A percentile compares a stretch with the other conserved stretches of the same genome.
These are phyloP conservation scores for Pseudopyrenochaeta lycopersici DNA, from an alignment of 2,329 filamentous ascomycete species.

Conservation along the genomic window DNA sequence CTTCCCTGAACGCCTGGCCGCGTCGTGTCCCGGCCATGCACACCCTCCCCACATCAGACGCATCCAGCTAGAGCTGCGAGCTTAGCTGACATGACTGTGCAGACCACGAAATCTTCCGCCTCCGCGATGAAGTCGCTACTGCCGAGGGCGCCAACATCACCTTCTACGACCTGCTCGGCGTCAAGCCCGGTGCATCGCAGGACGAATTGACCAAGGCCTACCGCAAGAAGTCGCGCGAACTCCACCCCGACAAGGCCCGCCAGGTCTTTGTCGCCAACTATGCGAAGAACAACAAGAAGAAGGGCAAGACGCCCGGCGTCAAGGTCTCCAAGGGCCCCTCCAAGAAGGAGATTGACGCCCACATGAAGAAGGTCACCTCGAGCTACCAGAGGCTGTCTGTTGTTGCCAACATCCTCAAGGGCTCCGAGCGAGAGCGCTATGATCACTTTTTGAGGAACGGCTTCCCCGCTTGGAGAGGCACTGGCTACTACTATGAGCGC, in stretches of 20 bases:
- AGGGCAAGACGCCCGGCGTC: slow-evolving; percentile 64
- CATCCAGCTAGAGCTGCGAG: slow-evolving; percentile 22
- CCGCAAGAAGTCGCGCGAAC: slow-evolving; percentile 80
- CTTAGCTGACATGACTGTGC: slow-evolving; percentile 31
- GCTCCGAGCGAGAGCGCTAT: slow-evolving; percentile 83
- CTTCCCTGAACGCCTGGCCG: slow-evolving; percentile 5
- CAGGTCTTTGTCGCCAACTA: slow-evolving; percentile 80
- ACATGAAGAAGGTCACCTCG: slow-evolving; percentile 81
- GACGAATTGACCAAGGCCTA: slow-evolving; percentile 95
- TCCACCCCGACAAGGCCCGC: slow-evolving; percentile 96
- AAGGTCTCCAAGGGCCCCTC: slow-evolving; percentile 76
- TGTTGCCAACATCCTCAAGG: slow-evolving; percentile 85
- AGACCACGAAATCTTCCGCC: slow-evolving; percentile 98
- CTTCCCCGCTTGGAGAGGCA: slow-evolving; percentile 96
- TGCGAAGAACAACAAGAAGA: slow-evolving; percentile 60
- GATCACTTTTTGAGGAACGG: slow-evolving; percentile 93
- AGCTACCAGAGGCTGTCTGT: slow-evolving; percentile 85
- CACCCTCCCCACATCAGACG: slow-evolving; percentile 17
- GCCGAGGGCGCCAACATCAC: slow-evolving; percentile 80
- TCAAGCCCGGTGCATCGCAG: slow-evolving; percentile 75
- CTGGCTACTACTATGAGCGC: slow-evolving; percentile 96
- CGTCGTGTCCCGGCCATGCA: slow-evolving; percentile 9
- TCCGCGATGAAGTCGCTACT: slow-evolving; percentile 83
- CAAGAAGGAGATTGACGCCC: slow-evolving; percentile 77
- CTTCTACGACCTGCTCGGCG: slow-evolving; percentile 92